These are phyloP conservation scores for Oryza glaberrima DNA, from an alignment of 176 grass and related monocot genomes.

Conservation along the genomic window DNA sequence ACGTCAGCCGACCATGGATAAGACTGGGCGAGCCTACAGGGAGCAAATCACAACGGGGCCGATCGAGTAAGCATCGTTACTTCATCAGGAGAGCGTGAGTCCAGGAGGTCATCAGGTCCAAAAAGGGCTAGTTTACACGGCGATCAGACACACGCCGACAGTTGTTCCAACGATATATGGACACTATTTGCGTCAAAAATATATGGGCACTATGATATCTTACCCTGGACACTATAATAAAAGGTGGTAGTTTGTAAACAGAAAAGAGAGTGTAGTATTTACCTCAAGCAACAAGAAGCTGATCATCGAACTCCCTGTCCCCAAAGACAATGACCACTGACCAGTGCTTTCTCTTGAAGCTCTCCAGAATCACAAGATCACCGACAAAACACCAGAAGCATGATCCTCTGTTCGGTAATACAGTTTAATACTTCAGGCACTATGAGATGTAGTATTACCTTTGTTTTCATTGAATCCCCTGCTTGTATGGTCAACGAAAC, in stretches of 20 bases:
- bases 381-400: background rate
- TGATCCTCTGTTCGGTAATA: background rate
- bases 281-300: conserved; percentile 13
- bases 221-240: background rate
- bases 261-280: background rate
- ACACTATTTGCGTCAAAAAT: background rate
- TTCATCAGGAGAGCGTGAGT: background rate
- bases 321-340: background rate
- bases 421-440: background rate
- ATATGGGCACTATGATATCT: background rate
- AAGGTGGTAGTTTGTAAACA: background rate
- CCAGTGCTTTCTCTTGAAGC: background rate
- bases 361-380: background rate
- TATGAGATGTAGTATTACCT: background rate
- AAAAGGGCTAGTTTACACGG: background rate
- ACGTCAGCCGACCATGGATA: background rate
- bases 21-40: background rate
- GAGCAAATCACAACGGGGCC: conserved; percentile 9
- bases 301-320: background rate
- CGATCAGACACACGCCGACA: background rate
- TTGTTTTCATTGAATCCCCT: background rate
- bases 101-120: background rate
- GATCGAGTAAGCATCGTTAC: background rate
- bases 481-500: background rate
- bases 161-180: background rate